Conservation (phyloP, 1,284 basidiomycete species). For the Xerocomus amazonicus region DNA sequence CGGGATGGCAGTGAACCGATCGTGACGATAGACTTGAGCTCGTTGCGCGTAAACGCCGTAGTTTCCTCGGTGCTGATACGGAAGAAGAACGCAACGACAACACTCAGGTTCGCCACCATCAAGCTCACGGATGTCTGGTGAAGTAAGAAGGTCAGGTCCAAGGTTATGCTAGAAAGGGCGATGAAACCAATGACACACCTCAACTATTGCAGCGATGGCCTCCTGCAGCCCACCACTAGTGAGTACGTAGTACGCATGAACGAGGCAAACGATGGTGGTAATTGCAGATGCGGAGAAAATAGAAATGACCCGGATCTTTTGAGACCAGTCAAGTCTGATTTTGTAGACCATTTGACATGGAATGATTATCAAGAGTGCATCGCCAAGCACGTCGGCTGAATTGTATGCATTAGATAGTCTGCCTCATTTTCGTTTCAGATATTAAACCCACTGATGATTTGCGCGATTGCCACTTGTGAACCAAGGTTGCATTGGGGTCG, state of each 20-base stretch:
- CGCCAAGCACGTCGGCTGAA: constrained; percentile 5
- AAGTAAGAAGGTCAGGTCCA: not conserved
- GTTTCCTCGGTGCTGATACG: constrained; percentile 4
- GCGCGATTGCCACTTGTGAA: not conserved
- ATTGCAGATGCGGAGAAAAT: constrained; percentile 9
- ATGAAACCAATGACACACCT: not conserved
- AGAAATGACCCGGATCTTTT: constrained; percentile 5
- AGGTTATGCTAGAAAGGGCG: too few species aligned
- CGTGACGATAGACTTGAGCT: constrained; percentile 1
- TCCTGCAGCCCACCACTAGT: not conserved
- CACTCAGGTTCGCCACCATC: constrained; percentile 3
- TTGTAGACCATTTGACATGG: constrained; percentile 3
- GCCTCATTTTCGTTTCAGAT: not conserved
- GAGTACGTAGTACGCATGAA: constrained; percentile 1
- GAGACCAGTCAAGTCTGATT: not conserved
- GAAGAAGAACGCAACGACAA: constrained; percentile 5
- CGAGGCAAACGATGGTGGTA: constrained; percentile 1
- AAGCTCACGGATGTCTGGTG: constrained; percentile 1
- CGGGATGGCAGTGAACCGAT: constrained; percentile 4
- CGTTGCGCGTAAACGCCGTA: not conserved
- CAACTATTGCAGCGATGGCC: not conserved
- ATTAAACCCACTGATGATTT: constrained; percentile 1
- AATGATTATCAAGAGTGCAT: constrained; percentile 2
- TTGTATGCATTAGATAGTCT: not conserved
- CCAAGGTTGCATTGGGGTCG: constrained; percentile 1